Base-by-base conservation (phyloP, 805 yeast species). In the Yamadazyma takamatsuzukensis region DNA sequence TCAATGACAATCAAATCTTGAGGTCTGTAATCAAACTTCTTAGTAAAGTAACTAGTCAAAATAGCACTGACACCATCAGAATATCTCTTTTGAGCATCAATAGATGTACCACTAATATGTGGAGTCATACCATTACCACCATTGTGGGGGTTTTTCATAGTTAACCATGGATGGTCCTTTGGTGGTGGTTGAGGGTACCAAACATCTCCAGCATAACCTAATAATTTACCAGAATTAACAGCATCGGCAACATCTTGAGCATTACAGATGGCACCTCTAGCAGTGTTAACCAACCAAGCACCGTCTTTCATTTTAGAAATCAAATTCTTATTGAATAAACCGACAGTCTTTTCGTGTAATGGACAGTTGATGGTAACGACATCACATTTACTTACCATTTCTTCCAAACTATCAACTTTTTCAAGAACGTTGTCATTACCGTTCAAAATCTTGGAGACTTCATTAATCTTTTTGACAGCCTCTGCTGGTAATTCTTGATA, bases 111-210 rank as follows among this genome's bases (percentile, higher is more conserved):
- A 33, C 85, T 77, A 46, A 78, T 74, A 53, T 83, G 93, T 14
- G 89, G 88, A 32, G 87, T 80, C 90, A 83, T 82, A 33, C 89
- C 90, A 48, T 84, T 83, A 44, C 90, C 90, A 22, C 76, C 83
- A 38, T 81, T 82, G 44, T 68, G 73, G 49, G 72, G 64, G 72
- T 81, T 80, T 30, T 63, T 53, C 78, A 82, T 73, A 8, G 66
- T 34, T 68, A 87, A 71, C 93, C 93, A 83, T 44, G 88, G 88
- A 52, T 82, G 88, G 55, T 70, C 71, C 34, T 65, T 62, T 43
- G 88, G 87, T 17, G 90, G 84, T 26, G 94, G 94, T 59, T 83
- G 94, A n/a, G 80, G 81, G 65, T 51, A 72, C 87, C 90, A 83
- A 32, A 83, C 93, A 58, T 83, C 93, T 47, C 90, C 93, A 49